Conservation (phyloP, 2,329 filamentous ascomycete genomes). For the Curvularia eragrostidis region DNA sequence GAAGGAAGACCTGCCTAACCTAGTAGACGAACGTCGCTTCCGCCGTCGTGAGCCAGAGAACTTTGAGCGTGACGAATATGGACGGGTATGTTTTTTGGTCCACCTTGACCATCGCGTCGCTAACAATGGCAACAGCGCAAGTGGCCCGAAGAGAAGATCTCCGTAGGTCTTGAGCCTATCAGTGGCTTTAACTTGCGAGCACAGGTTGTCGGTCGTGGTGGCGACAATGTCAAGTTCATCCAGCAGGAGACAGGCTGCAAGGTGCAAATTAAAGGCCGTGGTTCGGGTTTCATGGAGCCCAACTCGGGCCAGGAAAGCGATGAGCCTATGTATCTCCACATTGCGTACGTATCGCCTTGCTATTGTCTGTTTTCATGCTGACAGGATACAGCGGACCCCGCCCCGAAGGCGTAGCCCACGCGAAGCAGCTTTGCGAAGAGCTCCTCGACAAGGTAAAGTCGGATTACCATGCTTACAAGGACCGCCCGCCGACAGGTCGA, state of each 20-base stretch:
- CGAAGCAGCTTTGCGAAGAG: constrained; percentile 87
- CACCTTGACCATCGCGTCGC: constrained; percentile 8
- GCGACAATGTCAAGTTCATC: constrained; percentile 97
- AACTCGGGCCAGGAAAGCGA: constrained; percentile 90
- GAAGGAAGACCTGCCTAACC: constrained; percentile 91
- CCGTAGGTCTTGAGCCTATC: constrained; percentile 87
- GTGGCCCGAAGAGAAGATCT: constrained; percentile 97
- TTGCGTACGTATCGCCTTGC: constrained; percentile 69
- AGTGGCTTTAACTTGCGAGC: constrained; percentile 95
- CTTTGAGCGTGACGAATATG: constrained; percentile 88
- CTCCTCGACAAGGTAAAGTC: constrained; percentile 84
- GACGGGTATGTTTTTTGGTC: constrained; percentile 68
- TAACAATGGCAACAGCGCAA: constrained; percentile 71
- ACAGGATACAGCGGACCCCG: constrained; percentile 74
- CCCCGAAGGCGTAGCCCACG: constrained; percentile 81
- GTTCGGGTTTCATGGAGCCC: constrained; percentile 91
- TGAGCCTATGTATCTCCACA: constrained; percentile 95
- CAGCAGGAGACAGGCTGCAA: constrained; percentile 94
- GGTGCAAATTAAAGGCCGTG: constrained; percentile 96
- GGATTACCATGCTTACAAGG: constrained; percentile 90
- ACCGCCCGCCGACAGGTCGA: constrained; percentile 61
- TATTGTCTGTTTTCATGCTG: constrained; percentile 17
- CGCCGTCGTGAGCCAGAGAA: constrained; percentile 79
- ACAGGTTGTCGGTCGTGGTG: constrained; percentile 92
- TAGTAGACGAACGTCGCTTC: constrained; percentile 94